Conservation (phyloP, 768 basidiomycete species). For the Exidia glandulosa region DNA sequence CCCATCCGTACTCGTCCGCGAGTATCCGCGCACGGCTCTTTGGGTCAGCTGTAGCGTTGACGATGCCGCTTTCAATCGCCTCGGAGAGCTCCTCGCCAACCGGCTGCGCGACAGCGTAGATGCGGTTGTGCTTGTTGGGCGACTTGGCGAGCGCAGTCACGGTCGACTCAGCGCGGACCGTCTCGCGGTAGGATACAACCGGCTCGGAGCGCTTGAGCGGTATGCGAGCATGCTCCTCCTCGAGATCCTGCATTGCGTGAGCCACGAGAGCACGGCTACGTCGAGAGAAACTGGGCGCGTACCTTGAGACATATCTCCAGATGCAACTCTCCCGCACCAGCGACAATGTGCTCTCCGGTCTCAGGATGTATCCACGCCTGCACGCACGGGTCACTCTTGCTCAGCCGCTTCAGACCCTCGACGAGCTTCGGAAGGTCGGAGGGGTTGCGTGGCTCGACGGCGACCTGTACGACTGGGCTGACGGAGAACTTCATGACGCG, state of each 20-base stretch:
- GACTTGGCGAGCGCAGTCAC: slow-evolving; percentile 43
- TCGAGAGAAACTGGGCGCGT: neutral
- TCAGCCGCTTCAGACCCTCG: slow-evolving; percentile 44
- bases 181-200: slow-evolving; percentile 43
- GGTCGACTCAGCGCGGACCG: slow-evolving; percentile 37
- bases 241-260: slow-evolving; percentile 27
- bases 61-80: slow-evolving; percentile 35
- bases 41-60: slow-evolving; percentile 39
- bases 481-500: slow-evolving; percentile 47
- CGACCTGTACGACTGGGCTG: slow-evolving; percentile 41
- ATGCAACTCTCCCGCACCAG: slow-evolving; percentile 43
- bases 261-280: neutral
- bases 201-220: slow-evolving; percentile 39
- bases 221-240: slow-evolving; percentile 43
- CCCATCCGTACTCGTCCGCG: slow-evolving; percentile 44
- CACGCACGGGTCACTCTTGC: slow-evolving; percentile 45
- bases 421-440: slow-evolving; percentile 43
- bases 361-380: slow-evolving; percentile 32
- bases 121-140: slow-evolving; percentile 47
- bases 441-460: slow-evolving; percentile 45
- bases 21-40: slow-evolving; percentile 39
- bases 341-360: slow-evolving; percentile 40
- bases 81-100: slow-evolving; percentile 36
- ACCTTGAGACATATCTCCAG: slow-evolving; percentile 41
- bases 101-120: slow-evolving; percentile 35